A percentile compares a stretch with the other conserved stretches of the same genome.
These are phyloP conservation scores for Penicillium sp. DNA, from an alignment of 2,329 filamentous ascomycete species.

Conservation along the genomic window DNA sequence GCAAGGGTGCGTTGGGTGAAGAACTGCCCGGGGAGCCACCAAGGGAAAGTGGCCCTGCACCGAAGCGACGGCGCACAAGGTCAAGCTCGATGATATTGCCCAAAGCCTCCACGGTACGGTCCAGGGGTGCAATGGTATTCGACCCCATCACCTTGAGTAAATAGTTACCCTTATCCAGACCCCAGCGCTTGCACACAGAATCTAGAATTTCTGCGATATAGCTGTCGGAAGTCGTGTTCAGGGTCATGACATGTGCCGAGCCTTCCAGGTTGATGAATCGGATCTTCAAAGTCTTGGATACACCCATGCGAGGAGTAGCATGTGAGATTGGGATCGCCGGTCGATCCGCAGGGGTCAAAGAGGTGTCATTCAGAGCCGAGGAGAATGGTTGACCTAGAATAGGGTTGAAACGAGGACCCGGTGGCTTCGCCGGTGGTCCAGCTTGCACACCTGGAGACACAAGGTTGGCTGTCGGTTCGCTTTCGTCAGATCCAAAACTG, in stretches of 20 bases:
- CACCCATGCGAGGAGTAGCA: constrained; percentile 53
- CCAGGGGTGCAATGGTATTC: constrained; percentile 58
- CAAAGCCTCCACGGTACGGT: constrained; percentile 61
- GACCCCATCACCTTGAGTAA: constrained; percentile 59
- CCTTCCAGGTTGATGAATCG: constrained; percentile 58
- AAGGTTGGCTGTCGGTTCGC: constrained; percentile 21
- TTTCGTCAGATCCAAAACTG: constrained; percentile 29
- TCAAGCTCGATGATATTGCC: constrained; percentile 58
- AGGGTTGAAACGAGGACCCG: constrained; percentile 34
- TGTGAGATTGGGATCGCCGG: constrained; percentile 42
- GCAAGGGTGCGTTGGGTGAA: constrained; percentile 60
- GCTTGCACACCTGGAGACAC: constrained; percentile 22
- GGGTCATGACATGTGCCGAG: constrained; percentile 48
- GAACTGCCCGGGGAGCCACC: constrained; percentile 57
- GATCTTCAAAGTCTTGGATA: constrained; percentile 54
- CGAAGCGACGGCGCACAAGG: constrained; percentile 58
- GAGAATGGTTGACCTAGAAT: constrained; percentile 45
- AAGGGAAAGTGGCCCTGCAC: constrained; percentile 53
- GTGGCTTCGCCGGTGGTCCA: constrained; percentile 20
- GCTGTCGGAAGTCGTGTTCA: constrained; percentile 59
- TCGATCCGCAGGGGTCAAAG: constrained; percentile 44
- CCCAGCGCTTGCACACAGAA: constrained; percentile 56
- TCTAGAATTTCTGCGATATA: constrained; percentile 65
- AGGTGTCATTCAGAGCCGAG: constrained; percentile 43
- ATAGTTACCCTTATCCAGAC: constrained; percentile 60